Evolutionary conservation across 257 asterid species (phyloP), one percentile per base, ranked within the genome.

Genomic region (Oldenlandia corymbosa): DNA sequence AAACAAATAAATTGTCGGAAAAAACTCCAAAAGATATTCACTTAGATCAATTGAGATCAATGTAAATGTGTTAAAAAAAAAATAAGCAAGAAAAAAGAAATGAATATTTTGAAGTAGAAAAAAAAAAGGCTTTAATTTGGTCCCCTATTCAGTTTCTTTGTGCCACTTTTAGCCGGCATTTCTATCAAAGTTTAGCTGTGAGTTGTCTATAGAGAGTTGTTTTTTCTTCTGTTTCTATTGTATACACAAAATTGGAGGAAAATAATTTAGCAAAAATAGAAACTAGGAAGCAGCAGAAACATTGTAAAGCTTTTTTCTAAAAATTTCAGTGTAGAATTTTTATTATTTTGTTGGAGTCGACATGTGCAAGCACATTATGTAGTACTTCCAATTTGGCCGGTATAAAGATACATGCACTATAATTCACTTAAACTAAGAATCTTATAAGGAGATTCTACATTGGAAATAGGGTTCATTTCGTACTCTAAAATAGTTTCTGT

Each of bases 351-450:
- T 45, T 47, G 39, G 39, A 50, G 60, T 46, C 47, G 56, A 70
- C 94, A 84, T 71, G 87, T 86, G 91, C 91, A 60, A 65, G 84
- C 88, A 80, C 87, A 81, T 83, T 80, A 76, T 68, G 67, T 62
- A n/a, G n/a, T n/a, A 62, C 30, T 64, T 53, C 57, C 61, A 76
- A 68, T 73, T 68, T 79, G 78, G 74, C 75, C 66, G 78, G 78
- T 74, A 34, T 34, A 76, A 69, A 65, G 46, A 67, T 73, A 54
- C 80, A 70, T 74, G 70, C 70, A 69, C 58, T 67, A 27, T 64
- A 31, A 46, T 73, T 45, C 57, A 62, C 55, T 55, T 67, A 65
- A 34, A 34, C 4, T 3, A 73, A 69, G 78, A 75, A 80, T 75
- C 68, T 80, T 68, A 43, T 34, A 34, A 6, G 43, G 12, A 9